Evolutionary conservation across 139 green algal species (phyloP).

Genomic region (Mychonastes homosphaera): DNA sequence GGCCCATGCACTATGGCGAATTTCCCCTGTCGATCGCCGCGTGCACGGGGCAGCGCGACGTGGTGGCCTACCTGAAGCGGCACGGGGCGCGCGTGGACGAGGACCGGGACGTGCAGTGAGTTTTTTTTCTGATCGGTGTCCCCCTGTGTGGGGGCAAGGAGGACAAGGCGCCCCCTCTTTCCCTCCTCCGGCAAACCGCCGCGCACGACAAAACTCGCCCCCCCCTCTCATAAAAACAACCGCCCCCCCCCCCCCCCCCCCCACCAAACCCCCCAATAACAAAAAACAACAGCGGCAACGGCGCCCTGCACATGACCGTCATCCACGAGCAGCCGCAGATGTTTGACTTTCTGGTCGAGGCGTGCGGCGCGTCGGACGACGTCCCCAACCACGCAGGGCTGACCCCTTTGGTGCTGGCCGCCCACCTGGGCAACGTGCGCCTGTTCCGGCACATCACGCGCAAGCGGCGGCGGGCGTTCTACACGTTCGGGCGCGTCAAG

Average conservation of each 20-base stretch:
- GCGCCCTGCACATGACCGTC: slow-evolving; percentile 23
- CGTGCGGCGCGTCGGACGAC: slow-evolving; percentile 23
- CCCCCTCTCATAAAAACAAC: neutral
- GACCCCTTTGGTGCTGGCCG: slow-evolving; percentile 38
- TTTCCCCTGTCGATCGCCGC: slow-evolving; percentile 44
- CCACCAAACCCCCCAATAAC: no score
- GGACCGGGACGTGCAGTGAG: slow-evolving; percentile 31
- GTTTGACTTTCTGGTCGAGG: slow-evolving; percentile 47
- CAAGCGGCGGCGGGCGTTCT: slow-evolving; percentile 26
- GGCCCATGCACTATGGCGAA: slow-evolving; percentile 45
- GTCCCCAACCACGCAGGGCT: slow-evolving; percentile 14
- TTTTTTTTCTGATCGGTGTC: no score
- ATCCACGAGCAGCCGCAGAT: slow-evolving; percentile 31
- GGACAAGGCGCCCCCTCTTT: no score
- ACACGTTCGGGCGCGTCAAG: slow-evolving; percentile 27
- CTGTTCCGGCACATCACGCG: slow-evolving; percentile 45
- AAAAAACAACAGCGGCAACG: slow-evolving; percentile 20
- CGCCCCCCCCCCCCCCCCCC: no score
- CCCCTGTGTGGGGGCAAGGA: no score
- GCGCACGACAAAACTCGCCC: no score
- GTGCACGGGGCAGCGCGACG: slow-evolving; percentile 43
- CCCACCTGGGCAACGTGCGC: slow-evolving; percentile 28
- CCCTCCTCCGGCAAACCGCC: no score
- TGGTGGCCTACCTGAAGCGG: slow-evolving; percentile 40
- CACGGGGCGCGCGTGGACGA: slow-evolving; percentile 34